Conservation (phyloP, 176 grass and related monocot species). For the Oryza rufipogon region DNA sequence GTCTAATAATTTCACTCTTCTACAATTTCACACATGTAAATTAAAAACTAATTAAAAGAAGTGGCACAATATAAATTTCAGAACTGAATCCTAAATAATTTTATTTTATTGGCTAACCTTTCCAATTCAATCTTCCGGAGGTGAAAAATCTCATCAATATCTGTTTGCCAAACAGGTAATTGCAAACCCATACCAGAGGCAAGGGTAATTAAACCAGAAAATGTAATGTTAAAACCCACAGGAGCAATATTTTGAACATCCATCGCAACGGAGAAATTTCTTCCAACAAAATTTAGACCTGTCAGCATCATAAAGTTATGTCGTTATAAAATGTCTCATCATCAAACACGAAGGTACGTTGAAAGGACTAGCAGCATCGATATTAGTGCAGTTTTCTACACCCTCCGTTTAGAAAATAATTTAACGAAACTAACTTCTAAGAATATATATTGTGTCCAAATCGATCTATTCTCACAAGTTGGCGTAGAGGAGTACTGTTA, state of each 20-base stretch:
- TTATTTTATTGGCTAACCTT: constrained; percentile 41
- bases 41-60: too few species aligned
- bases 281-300: constrained; percentile 63
- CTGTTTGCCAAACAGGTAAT: constrained; percentile 42
- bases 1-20: too few species aligned
- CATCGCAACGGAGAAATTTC: constrained; percentile 52
- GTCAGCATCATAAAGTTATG: background rate
- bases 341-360: background rate
- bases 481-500: too few species aligned
- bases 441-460: too few species aligned
- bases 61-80: too few species aligned
- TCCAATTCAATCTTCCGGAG: constrained; percentile 53
- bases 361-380: too few species aligned
- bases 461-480: too few species aligned
- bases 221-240: constrained; percentile 72
- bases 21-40: background rate
- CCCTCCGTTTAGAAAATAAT: too few species aligned
- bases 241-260: constrained; percentile 45
- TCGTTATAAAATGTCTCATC: too few species aligned
- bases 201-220: constrained; percentile 58
- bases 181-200: constrained; percentile 58
- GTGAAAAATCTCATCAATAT: constrained; percentile 33
- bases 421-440: too few species aligned
- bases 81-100: too few species aligned
- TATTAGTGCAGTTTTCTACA: too few species aligned